These are phyloP conservation scores for Ambispora gerdemannii DNA, from an alignment of 192 early-diverging fungal genomes.

Conservation along the genomic window DNA sequence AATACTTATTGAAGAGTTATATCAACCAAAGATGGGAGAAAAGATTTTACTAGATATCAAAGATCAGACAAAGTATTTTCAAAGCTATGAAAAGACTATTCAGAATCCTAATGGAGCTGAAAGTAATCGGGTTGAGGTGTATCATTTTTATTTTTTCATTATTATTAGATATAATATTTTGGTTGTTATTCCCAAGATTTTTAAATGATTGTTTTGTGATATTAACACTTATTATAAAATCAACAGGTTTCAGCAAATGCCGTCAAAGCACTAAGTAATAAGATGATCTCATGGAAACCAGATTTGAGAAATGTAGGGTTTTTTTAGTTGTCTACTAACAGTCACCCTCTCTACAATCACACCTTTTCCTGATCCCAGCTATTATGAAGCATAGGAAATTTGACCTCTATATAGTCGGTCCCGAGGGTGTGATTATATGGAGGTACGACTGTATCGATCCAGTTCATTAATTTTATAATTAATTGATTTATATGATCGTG, in stretches of 20 bases:
- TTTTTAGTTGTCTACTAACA: background rate
- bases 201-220: too few relatives aligned
- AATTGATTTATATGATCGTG: too few relatives aligned
- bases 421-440: too few relatives aligned
- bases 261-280: background rate
- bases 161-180: background rate
- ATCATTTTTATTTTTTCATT: background rate
- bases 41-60: slow-evolving; percentile 66
- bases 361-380: too few relatives aligned
- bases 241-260: background rate
- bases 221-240: background rate
- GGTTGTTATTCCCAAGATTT: too few relatives aligned
- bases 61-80: slow-evolving; percentile 73
- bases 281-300: slow-evolving; percentile 30
- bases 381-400: too few relatives aligned
- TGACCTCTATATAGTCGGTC: too few relatives aligned
- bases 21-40: slow-evolving; percentile 44
- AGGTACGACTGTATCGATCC: too few relatives aligned
- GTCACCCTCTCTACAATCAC: background rate
- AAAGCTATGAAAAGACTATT: slow-evolving; percentile 54
- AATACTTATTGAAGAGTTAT: slow-evolving; percentile 69
- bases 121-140: background rate
- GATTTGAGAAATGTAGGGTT: slow-evolving; percentile 32
- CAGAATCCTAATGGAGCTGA: slow-evolving; percentile 33
- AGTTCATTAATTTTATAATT: too few relatives aligned